Evolutionary conservation across 805 yeast genomes (phyloP).

Genomic region (Saccharomycopsis amapae): DNA sequence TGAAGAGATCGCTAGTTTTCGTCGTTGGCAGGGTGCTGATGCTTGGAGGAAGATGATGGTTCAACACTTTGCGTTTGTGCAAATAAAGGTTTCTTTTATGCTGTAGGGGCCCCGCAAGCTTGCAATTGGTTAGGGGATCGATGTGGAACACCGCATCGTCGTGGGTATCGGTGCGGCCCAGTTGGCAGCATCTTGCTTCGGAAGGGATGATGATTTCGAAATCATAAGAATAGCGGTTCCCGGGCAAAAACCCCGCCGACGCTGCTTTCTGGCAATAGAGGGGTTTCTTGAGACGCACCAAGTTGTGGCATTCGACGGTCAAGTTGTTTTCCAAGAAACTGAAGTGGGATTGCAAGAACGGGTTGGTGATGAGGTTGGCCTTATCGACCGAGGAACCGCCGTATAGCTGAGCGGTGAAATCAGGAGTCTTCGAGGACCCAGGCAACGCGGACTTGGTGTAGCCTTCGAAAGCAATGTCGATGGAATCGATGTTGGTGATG

Average conservation of each 20-base stretch:
- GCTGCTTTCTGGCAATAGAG: too few relatives aligned
- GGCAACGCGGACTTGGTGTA: conserved; percentile 4
- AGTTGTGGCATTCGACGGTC: conserved; percentile 14
- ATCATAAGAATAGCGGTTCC: not conserved
- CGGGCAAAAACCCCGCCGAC: not conserved
- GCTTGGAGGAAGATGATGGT: conserved; percentile 13
- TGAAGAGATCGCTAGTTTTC: not conserved
- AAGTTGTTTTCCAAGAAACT: conserved; percentile 11
- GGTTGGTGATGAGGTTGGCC: conserved; percentile 2
- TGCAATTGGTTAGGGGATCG: conserved; percentile 7
- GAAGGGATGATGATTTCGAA: conserved; percentile 13
- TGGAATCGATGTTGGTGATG: not conserved
- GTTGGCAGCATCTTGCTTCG: conserved; percentile 12
- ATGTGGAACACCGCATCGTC: conserved; percentile 4
- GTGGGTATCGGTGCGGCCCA: not conserved
- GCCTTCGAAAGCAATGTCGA: conserved; percentile 10
- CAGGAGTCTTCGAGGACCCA: not conserved
- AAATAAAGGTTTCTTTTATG: conserved; percentile 5
- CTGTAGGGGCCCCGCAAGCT: not conserved
- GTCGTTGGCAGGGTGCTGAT: not conserved
- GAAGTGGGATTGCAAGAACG: conserved; percentile 1
- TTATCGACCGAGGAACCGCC: not conserved
- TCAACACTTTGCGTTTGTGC: not conserved
- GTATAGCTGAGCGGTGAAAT: conserved; percentile 1
- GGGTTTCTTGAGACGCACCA: conserved; percentile 4